Conservation (phyloP, 2,329 filamentous ascomycete species). For the Teratosphaeria epicoccoides region DNA sequence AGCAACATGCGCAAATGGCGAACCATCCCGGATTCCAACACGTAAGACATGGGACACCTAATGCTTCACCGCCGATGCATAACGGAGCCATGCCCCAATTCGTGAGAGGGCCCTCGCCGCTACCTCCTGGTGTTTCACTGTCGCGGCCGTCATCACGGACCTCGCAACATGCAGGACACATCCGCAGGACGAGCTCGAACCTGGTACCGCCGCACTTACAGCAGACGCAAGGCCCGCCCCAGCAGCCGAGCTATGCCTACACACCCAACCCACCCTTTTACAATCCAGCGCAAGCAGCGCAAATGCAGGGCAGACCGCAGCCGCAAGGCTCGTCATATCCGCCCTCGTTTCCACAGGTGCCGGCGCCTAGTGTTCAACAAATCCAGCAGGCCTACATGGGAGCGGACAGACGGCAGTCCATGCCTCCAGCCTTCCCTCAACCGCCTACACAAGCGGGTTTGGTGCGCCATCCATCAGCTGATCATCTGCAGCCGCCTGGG, state of each 20-base stretch:
- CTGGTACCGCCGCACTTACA: conserved; percentile 52
- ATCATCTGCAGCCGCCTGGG: conserved; percentile 15
- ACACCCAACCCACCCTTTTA: conserved; percentile 82
- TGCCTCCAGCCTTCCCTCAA: conserved; percentile 58
- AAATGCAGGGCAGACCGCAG: conserved; percentile 30
- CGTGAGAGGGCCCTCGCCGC: conserved; percentile 68
- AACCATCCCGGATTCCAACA: conserved; percentile 60
- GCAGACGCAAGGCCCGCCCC: conserved; percentile 50
- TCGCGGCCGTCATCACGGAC: conserved; percentile 74
- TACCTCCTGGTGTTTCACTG: conserved; percentile 52
- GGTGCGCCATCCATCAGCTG: conserved; percentile 19
- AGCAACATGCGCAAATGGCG: conserved; percentile 33
- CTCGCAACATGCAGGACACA: conserved; percentile 50
- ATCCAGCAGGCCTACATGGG: conserved; percentile 63
- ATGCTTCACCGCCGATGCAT: conserved; percentile 76
- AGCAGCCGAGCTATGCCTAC: conserved; percentile 58
- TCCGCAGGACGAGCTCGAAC: conserved; percentile 63
- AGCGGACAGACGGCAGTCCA: conserved; percentile 62
- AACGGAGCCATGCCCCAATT: conserved; percentile 60
- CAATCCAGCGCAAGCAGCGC: conserved; percentile 48
- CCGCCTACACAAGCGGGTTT: conserved; percentile 47
- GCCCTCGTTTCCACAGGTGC: conserved; percentile 19
- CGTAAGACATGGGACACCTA: conserved; percentile 71
- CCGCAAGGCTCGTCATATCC: conserved; percentile 18
- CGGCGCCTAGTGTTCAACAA: conserved; percentile 28